phyloP scores from a whole-genome alignment of 1,284 basidiomycete species.

The Pterulicium gracile region DNA sequence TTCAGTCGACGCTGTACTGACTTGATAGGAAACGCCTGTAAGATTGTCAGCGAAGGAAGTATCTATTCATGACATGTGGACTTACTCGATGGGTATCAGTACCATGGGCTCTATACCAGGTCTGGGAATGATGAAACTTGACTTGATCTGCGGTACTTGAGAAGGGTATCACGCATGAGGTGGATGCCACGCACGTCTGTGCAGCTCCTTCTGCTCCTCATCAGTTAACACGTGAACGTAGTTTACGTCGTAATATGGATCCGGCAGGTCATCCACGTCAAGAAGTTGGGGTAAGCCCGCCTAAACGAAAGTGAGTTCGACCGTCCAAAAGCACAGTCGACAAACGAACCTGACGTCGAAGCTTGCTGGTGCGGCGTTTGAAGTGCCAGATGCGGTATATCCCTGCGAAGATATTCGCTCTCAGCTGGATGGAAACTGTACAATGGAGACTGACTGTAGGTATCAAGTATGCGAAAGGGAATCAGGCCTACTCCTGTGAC shows the following conservation, averaged over 20 bases:
- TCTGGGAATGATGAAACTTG: constrained; percentile 60
- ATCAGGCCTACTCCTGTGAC: constrained; percentile 68
- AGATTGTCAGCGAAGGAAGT: constrained; percentile 6
- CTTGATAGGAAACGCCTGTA: constrained; percentile 72
- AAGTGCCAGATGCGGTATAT: constrained; percentile 69
- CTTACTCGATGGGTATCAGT: constrained; percentile 72
- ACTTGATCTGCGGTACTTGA: constrained; percentile 50
- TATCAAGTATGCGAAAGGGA: constrained; percentile 68
- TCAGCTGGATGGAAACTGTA: constrained; percentile 4
- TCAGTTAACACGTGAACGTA: constrained; percentile 69
- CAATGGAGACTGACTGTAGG: constrained; percentile 48
- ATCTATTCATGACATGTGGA: constrained; percentile 7
- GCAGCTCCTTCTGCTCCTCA: constrained; percentile 58
- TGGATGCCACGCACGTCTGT: constrained; percentile 40
- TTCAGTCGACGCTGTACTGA: constrained; percentile 26
- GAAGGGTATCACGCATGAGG: constrained; percentile 1
- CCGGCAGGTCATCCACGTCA: constrained; percentile 69
- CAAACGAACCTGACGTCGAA: constrained; percentile 31
- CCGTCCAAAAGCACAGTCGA: background rate
- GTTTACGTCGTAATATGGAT: constrained; percentile 62
- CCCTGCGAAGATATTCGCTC: constrained; percentile 26
- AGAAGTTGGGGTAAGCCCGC: constrained; percentile 57
- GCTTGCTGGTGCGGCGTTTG: constrained; percentile 43
- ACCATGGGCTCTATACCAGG: constrained; percentile 84
- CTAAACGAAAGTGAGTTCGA: background rate